Evolutionary conservation across 306 rosid species (phyloP).

Genomic region (Prunus mira): DNA sequence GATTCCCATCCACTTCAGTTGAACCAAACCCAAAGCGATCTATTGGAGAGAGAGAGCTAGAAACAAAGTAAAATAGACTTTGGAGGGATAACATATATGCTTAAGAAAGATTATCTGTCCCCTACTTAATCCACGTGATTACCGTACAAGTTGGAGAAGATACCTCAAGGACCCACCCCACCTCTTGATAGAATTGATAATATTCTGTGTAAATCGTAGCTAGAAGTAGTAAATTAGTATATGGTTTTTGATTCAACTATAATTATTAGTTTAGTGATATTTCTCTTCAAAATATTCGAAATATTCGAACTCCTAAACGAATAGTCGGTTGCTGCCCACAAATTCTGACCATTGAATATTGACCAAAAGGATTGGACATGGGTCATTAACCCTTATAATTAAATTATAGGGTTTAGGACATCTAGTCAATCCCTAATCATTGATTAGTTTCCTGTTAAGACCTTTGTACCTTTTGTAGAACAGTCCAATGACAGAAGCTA

Average conservation of each 20-base stretch:
- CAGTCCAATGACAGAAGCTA: background rate
- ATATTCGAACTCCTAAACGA: no score
- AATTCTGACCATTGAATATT: background rate
- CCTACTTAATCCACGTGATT: background rate
- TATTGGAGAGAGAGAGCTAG: background rate
- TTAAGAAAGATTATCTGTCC: background rate
- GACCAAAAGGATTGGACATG: background rate
- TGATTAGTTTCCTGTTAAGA: background rate
- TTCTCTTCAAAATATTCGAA: no score
- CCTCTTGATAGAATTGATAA: no score
- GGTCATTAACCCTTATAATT: background rate
- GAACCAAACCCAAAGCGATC: background rate
- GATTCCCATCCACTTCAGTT: background rate
- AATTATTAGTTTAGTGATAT: no score
- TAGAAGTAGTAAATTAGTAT: no score
- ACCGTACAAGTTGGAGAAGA: constrained; percentile 3
- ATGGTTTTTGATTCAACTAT: no score
- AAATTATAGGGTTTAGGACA: background rate
- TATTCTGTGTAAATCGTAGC: no score
- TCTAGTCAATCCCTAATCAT: background rate
- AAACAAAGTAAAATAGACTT: background rate
- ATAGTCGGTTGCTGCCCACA: background rate
- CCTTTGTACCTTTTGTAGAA: background rate
- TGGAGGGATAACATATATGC: background rate
- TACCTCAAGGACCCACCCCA: constrained; percentile 4